phyloP scores from a whole-genome alignment of 176 grass and related monocot genomes.

The Thinopyrum elongatum region DNA sequence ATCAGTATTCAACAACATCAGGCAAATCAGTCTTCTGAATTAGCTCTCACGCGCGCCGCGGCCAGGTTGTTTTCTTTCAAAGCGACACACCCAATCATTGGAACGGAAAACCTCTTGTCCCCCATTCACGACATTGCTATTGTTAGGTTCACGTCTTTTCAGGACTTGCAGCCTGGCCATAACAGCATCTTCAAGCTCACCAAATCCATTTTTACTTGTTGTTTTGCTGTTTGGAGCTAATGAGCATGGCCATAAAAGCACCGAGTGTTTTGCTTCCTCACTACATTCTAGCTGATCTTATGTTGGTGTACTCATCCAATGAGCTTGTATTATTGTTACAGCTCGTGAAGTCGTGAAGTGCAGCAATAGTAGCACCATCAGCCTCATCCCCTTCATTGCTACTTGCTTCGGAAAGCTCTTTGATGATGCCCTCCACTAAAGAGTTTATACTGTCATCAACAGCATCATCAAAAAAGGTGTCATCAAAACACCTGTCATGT shows the following conservation, averaged over 20 bases:
- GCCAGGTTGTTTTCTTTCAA: neutral
- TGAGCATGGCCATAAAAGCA: neutral
- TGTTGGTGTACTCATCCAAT: neutral
- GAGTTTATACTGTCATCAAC: constrained; percentile 1
- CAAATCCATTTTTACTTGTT: neutral
- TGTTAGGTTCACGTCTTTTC: constrained; percentile 15
- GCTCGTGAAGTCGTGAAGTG: neutral
- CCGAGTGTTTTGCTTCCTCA: neutral
- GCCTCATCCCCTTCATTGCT: constrained; percentile 5
- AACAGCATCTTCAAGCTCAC: constrained; percentile 29
- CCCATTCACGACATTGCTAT: neutral
- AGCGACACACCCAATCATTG: neutral
- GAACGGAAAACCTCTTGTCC: neutral
- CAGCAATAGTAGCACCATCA: neutral
- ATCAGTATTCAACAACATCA: neutral
- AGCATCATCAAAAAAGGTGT: neutral
- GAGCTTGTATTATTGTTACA: neutral
- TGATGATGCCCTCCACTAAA: neutral
- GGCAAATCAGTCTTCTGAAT: neutral
- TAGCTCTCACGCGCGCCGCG: neutral
- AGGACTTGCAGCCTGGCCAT: constrained; percentile 43
- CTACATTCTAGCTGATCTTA: constrained; percentile 6
- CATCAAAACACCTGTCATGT: constrained; percentile 7
- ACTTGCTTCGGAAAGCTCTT: constrained; percentile 2
- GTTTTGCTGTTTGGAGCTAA: neutral